Evolutionary conservation across 495 filamentous ascomycete species (phyloP).

Genomic region (Neurospora africana): DNA sequence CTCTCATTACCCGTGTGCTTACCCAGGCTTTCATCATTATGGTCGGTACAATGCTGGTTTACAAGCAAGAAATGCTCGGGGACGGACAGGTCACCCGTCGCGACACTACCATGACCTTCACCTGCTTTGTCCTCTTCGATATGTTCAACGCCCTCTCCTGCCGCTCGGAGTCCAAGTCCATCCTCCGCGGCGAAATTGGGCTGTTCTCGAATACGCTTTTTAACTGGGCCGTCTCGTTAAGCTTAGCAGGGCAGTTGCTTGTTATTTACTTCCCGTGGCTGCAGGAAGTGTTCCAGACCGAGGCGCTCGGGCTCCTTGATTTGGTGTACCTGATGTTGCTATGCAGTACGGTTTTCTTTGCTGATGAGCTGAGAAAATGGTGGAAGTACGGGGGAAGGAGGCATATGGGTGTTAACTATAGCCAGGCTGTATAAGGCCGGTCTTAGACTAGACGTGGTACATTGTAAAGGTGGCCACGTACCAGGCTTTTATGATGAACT

Average conservation of each 20-base stretch:
- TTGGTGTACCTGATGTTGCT: slow-evolving; percentile 58
- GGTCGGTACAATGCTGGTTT: slow-evolving; percentile 80
- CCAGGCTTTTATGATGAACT: not conserved
- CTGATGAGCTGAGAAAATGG: slow-evolving; percentile 83
- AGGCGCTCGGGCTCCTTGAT: slow-evolving; percentile 65
- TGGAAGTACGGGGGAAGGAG: slow-evolving; percentile 37
- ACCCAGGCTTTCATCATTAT: slow-evolving; percentile 87
- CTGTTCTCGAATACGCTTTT: slow-evolving; percentile 85
- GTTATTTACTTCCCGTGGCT: slow-evolving; percentile 92
- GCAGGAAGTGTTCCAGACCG: slow-evolving; percentile 91
- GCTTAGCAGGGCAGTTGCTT: slow-evolving; percentile 70
- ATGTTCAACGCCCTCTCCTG: slow-evolving; percentile 97
- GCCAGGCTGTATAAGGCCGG: slow-evolving; percentile 35
- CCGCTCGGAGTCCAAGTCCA: slow-evolving; percentile 80
- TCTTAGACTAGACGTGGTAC: not conserved
- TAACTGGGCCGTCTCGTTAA: slow-evolving; percentile 83
- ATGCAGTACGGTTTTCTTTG: slow-evolving; percentile 87
- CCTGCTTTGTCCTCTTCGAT: slow-evolving; percentile 95
- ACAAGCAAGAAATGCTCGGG: slow-evolving; percentile 75
- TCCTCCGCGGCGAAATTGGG: slow-evolving; percentile 74
- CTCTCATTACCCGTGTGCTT: slow-evolving; percentile 71
- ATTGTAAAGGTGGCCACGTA: not conserved
- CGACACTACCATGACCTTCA: slow-evolving; percentile 99
- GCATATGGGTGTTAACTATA: slow-evolving; percentile 32
- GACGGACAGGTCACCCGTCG: slow-evolving; percentile 76